Base-by-base conservation (phyloP, 1,284 basidiomycete species). In the Trametes pubescens region DNA sequence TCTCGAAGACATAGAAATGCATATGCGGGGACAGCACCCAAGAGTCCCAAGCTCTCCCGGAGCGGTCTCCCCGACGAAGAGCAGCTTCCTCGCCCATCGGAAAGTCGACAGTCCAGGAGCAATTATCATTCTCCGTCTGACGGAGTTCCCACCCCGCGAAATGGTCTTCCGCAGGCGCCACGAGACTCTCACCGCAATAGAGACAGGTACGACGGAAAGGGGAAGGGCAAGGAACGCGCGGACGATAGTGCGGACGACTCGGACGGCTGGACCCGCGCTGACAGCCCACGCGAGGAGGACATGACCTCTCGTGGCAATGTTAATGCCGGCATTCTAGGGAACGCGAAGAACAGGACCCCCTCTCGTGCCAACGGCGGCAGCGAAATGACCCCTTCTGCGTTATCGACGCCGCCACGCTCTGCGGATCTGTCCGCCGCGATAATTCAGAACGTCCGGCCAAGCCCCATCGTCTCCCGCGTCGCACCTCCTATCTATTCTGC, bases 151-250 rank as follows among this genome's bases (percentile, higher is more conserved):
- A 26, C 22, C 26, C 7, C 14, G 29, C 60, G 21, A 44, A 35
- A 40, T 22, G 29, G 37, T 29, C 37, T 26, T 14, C 24, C 38
- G 29, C 48, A 47, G 22, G 60, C 29, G 43, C 34, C 43, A 34
- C 46, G 46, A 10, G 24, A 46, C 34, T 51, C 37, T 47, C 46
- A 48, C 47, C 60, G 13, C 29, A 53, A 58, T 43, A 38, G 47
- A 47, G 34, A 40, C 24, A 14, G 13, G 11, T 43, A 52, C 32
- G 67, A 69, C 67, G 52, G 53, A 58, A 73, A 74, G 59, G 72
- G 73, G 60, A 74, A 74, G 60, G 72, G 73, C 47, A 74, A 74
- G 61, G 53, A 64, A 24, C 69, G 72, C 38, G 71, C 70, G n/a
- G 61, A 69, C 47, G 54, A 59, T 65, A 61, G 52, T 60, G 62